Base-by-base conservation (phyloP, 345 rosid genomes). In the Dipteronia sinensis region DNA sequence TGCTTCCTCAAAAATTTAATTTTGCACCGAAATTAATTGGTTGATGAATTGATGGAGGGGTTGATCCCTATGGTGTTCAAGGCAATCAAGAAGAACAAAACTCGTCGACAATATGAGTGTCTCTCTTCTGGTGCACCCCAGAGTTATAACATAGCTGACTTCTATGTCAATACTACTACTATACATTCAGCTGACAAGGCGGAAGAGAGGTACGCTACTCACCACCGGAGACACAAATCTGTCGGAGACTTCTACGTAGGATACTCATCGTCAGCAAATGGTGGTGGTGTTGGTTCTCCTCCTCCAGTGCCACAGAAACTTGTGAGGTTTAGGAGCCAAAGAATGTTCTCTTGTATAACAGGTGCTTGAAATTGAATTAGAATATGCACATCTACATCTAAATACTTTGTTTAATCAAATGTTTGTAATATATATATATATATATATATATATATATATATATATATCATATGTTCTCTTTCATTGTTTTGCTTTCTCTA, bases 91-190 rank as follows among this genome's bases (percentile, higher is more conserved):
- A 90, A 84, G 89, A 91, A 29, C 61, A 84, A 66, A 53, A 85
- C 77, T 64, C 96, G 94, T 38, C 79, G 92, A 65, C 87, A 84
- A 10, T 95, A 95, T 72, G 88, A 93, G 85, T 87, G 91, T 71
- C 91, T 95, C 69, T 91, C 97, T 1, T 77, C 94, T 47, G 84
- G 81, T 3, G 19, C 86, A 56, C 69, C 91, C 72, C 85, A 75
- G 38, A 44, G 78, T 74, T 86, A 84, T 84, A 78, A 86, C 83
- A 47, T 75, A 5, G 22, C 82, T 0, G 89, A 85, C 59, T 86
- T 79, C 73, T 69, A 73, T 49, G 22, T 55, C 11, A 10, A 70
- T 25, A 81, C 67, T 56, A 10, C n/a, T 46, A 49, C 5, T 13
- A 64, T 69, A 49, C 69, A 56, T 55, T 47, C 75, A 23, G 69